phyloP scores from a whole-genome alignment of 1,139 yeast species.

The Tardiomyces blankii region DNA sequence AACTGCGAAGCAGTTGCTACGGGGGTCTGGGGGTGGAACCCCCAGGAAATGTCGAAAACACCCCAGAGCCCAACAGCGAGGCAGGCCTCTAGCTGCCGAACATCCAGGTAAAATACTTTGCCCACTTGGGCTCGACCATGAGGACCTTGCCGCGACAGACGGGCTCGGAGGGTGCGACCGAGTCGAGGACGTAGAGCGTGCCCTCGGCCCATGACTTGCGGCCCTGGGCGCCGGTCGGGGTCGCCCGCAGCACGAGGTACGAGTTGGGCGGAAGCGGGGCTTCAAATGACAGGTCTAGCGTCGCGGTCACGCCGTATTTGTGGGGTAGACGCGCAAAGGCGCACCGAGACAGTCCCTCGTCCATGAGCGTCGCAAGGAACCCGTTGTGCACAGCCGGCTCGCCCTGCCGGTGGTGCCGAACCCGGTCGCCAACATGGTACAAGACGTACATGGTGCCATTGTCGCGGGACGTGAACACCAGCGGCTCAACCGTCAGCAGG shows the following conservation, averaged over 20 bases:
- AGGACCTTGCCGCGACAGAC: conserved; percentile 14
- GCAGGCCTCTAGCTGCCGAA: too few relatives aligned
- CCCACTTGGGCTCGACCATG: conserved; percentile 24
- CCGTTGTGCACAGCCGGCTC: conserved; percentile 67
- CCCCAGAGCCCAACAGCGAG: too few relatives aligned
- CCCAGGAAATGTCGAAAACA: too few relatives aligned
- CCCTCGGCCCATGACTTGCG: conserved; percentile 76
- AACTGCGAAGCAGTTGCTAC: too few relatives aligned
- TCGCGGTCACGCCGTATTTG: conserved; percentile 85
- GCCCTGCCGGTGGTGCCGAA: conserved; percentile 54
- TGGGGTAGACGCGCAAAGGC: conserved; percentile 82
- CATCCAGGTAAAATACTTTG: background rate
- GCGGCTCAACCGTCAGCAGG: conserved; percentile 18
- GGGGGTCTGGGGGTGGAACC: too few relatives aligned
- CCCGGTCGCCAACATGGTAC: conserved; percentile 41
- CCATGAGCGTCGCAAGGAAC: conserved; percentile 67
- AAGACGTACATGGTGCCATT: conserved; percentile 1
- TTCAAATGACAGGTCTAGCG: conserved; percentile 51
- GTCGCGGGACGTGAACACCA: conserved; percentile 13
- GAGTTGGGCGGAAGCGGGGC: conserved; percentile 57
- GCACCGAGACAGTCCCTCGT: conserved; percentile 78
- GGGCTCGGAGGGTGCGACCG: conserved; percentile 5
- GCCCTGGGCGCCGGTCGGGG: conserved; percentile 58
- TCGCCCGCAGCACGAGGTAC: conserved; percentile 56
- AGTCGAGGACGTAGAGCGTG: conserved; percentile 29